phyloP scores from a whole-genome alignment of 2,329 filamentous ascomycete genomes.

The Beauveria sp. region DNA sequence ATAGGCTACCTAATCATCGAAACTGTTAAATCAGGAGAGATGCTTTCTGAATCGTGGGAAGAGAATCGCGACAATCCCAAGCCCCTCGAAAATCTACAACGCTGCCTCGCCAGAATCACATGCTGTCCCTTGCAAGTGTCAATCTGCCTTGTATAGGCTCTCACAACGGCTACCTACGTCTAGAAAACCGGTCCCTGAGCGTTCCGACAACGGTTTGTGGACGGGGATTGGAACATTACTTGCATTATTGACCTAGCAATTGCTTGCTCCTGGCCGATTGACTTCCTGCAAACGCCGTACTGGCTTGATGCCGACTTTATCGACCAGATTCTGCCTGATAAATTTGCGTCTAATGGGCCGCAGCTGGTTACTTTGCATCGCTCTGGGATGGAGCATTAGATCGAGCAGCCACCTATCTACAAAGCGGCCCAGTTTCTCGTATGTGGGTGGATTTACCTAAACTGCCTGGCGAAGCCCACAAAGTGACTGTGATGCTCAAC shows the following conservation, averaged over 20 bases:
- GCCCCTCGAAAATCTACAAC: background rate
- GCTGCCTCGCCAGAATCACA: conserved; percentile 20
- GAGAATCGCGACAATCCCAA: conserved; percentile 1
- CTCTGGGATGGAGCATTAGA: too few species aligned
- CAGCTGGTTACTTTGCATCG: too few species aligned
- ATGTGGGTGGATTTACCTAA: too few species aligned
- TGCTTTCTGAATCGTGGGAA: conserved; percentile 17
- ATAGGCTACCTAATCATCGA: background rate
- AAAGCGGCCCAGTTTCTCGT: too few species aligned
- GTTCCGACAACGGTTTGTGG: conserved; percentile 22
- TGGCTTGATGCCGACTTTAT: conserved; percentile 29
- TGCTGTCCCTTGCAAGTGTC: conserved; percentile 21
- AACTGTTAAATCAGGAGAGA: conserved; percentile 1
- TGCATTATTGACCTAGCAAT: conserved; percentile 22
- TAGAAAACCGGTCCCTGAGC: conserved; percentile 29
- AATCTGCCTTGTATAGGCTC: conserved; percentile 22
- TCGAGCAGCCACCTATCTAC: too few species aligned
- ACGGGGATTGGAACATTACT: conserved; percentile 26
- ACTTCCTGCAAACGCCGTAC: conserved; percentile 15
- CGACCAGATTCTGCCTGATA: conserved; percentile 1
- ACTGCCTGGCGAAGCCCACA: too few species aligned
- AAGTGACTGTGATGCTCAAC: too few species aligned
- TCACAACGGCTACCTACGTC: conserved; percentile 21
- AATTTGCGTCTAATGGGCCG: background rate
- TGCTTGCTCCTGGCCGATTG: conserved; percentile 17